Percentiles rank a stretch among this genome's conserved stretches.
phyloP scores from a whole-genome alignment of 768 basidiomycete genomes.

The Clathrus columnatus region DNA sequence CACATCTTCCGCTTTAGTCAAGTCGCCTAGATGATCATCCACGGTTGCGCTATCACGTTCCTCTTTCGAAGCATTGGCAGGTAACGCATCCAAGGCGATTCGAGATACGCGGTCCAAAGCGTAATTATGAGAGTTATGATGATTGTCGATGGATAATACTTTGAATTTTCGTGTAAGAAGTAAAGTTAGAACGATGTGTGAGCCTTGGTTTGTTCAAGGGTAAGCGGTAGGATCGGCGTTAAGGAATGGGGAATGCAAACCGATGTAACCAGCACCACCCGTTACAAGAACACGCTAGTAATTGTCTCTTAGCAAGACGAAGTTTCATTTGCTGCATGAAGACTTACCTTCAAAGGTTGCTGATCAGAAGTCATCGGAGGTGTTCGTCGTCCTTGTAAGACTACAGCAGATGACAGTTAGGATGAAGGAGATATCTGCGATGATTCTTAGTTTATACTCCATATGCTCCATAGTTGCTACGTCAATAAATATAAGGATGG shows the following conservation, averaged over 20 bases:
- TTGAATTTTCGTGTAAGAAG: slow-evolving; percentile 84
- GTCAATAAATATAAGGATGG: too few relatives aligned
- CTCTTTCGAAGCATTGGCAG: slow-evolving; percentile 49
- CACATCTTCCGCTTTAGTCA: slow-evolving; percentile 65
- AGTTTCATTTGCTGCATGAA: too few relatives aligned
- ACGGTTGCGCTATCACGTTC: slow-evolving; percentile 70
- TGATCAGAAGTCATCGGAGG: background rate
- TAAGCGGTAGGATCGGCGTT: slow-evolving; percentile 11
- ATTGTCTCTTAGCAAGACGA: too few relatives aligned
- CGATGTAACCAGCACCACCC: slow-evolving; percentile 87
- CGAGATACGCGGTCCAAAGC: slow-evolving; percentile 70
- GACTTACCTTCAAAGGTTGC: background rate
- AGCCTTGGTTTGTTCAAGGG: slow-evolving; percentile 54
- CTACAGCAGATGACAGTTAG: too few relatives aligned
- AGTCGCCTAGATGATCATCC: slow-evolving; percentile 61
- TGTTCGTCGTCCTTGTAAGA: too few relatives aligned
- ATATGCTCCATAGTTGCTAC: too few relatives aligned
- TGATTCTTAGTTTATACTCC: too few relatives aligned
- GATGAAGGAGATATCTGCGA: too few relatives aligned
- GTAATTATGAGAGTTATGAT: slow-evolving; percentile 79
- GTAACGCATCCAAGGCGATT: slow-evolving; percentile 69
- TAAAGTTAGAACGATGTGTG: slow-evolving; percentile 83
- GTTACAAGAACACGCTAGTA: slow-evolving; percentile 64
- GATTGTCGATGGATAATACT: slow-evolving; percentile 91
- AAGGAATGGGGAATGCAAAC: slow-evolving; percentile 29